Conservation (phyloP, 2,329 filamentous ascomycete genomes). For the Paecilomyces niveus region DNA sequence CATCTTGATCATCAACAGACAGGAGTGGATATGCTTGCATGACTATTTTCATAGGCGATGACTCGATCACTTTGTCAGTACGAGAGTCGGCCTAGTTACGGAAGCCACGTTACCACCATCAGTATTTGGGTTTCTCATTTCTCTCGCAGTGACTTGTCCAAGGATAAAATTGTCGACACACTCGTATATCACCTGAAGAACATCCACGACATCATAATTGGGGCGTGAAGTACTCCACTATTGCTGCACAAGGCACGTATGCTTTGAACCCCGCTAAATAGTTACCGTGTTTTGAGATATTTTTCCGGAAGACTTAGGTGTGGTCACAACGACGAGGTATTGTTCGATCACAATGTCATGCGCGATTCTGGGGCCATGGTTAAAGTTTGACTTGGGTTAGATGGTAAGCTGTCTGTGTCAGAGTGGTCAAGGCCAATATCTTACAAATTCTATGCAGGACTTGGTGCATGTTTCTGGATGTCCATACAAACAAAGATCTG, state of each 20-base stretch:
- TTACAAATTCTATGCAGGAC: too few species aligned
- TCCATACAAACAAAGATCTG: neutral
- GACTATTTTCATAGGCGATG: too few species aligned
- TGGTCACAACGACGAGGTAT: conserved; percentile 5
- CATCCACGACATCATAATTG: conserved; percentile 17
- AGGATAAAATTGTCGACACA: conserved; percentile 15
- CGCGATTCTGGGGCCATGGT: conserved; percentile 5
- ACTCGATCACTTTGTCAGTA: conserved; percentile 8
- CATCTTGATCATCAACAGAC: too few species aligned
- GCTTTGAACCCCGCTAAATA: conserved; percentile 19
- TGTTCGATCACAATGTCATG: conserved; percentile 18
- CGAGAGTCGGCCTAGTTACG: conserved; percentile 13
- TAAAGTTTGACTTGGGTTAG: conserved; percentile 5
- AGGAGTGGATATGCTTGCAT: too few species aligned
- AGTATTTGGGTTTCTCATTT: conserved; percentile 2
- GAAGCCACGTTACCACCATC: conserved; percentile 10
- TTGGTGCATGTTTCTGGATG: neutral
- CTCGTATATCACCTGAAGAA: conserved; percentile 18
- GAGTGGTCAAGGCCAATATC: too few species aligned
- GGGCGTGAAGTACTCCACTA: conserved; percentile 18
- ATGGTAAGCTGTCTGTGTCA: neutral
- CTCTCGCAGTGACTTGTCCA: conserved; percentile 9
- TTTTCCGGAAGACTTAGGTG: conserved; percentile 10
- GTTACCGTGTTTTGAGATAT: conserved; percentile 13
- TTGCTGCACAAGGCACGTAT: conserved; percentile 22